A percentile compares a stretch with the other conserved stretches of the same genome.
phyloP scores from a whole-genome alignment of 164 flowering plant species.

The Chloranthus sessilifolius region DNA sequence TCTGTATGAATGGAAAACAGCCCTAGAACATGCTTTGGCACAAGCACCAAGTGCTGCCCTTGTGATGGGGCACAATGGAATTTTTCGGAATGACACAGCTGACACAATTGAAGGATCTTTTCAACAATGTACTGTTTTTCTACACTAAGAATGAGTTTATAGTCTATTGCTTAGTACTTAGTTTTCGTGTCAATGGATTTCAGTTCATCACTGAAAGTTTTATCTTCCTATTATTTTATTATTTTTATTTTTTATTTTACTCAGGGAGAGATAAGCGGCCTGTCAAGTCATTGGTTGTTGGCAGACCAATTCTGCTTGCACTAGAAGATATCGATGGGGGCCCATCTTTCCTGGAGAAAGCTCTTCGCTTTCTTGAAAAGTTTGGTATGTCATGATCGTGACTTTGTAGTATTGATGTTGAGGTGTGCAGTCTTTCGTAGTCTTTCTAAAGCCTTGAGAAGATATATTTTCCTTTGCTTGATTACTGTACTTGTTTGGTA shows the following conservation, averaged over 20 bases:
- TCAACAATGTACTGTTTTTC: constrained; percentile 68
- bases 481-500: no score
- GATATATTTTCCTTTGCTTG: background rate
- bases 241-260: constrained; percentile 1
- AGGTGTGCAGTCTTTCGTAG: background rate
- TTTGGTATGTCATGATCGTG: constrained; percentile 48
- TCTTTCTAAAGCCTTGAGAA: no score
- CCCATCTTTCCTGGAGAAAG: constrained; percentile 97
- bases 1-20: constrained; percentile 95
- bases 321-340: constrained; percentile 99
- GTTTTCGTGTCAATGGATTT: no score
- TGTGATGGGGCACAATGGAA: constrained; percentile 96
- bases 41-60: constrained; percentile 99
- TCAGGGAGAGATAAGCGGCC: constrained; percentile 94
- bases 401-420: no score
- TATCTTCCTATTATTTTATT: background rate
- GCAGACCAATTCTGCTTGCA: constrained; percentile 98
- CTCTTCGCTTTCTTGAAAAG: constrained; percentile 87
- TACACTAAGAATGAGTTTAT: no score
- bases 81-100: constrained; percentile 76
- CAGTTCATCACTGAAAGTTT: background rate
- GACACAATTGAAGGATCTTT: constrained; percentile 78
- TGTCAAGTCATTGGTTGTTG: constrained; percentile 93
- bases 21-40: constrained; percentile 90
- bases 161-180: no score